Evolutionary conservation across 495 filamentous ascomycete species (phyloP).

Genomic region (Xylaria grammica): DNA sequence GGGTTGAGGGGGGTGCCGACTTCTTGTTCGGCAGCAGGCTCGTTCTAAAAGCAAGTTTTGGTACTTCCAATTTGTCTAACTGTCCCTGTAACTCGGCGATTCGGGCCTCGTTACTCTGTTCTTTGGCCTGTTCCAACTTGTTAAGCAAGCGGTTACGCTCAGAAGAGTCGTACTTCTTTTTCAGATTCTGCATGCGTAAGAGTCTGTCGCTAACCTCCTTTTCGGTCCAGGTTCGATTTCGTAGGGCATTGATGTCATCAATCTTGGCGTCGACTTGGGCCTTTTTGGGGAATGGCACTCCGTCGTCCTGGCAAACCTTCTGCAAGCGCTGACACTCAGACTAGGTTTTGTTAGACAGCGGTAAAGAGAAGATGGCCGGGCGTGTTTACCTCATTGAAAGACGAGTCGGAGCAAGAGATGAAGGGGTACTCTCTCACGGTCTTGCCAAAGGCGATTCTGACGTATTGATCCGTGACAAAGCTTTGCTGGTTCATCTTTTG

Average conservation of each 20-base stretch:
- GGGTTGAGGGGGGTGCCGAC: conserved; percentile 45
- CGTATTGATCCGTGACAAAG: conserved; percentile 78
- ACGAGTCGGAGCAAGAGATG: conserved; percentile 76
- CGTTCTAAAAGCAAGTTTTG: conserved; percentile 72
- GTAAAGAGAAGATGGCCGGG: conserved; percentile 11
- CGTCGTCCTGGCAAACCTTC: conserved; percentile 71
- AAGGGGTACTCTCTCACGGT: conserved; percentile 80
- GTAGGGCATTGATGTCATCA: conserved; percentile 77
- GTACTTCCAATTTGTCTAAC: conserved; percentile 68
- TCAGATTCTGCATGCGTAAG: conserved; percentile 65
- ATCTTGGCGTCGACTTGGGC: conserved; percentile 70
- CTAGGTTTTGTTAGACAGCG: conserved; percentile 50
- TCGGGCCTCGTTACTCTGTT: conserved; percentile 63
- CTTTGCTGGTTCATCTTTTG: conserved; percentile 69
- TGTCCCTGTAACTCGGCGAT: conserved; percentile 66
- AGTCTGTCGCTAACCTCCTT: conserved; percentile 80
- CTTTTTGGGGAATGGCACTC: conserved; percentile 70
- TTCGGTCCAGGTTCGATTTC: conserved; percentile 79
- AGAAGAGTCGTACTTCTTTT: conserved; percentile 62
- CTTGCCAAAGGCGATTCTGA: conserved; percentile 75
- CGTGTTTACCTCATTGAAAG: conserved; percentile 70
- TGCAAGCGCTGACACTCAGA: conserved; percentile 84
- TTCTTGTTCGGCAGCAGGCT: conserved; percentile 55
- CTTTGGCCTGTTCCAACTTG: conserved; percentile 68
- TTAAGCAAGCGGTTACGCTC: conserved; percentile 67